Percentiles rank a stretch among this genome's conserved stretches.
phyloP scores from a whole-genome alignment of 352 stramenopile genomes.

The Phytophthora pisi region DNA sequence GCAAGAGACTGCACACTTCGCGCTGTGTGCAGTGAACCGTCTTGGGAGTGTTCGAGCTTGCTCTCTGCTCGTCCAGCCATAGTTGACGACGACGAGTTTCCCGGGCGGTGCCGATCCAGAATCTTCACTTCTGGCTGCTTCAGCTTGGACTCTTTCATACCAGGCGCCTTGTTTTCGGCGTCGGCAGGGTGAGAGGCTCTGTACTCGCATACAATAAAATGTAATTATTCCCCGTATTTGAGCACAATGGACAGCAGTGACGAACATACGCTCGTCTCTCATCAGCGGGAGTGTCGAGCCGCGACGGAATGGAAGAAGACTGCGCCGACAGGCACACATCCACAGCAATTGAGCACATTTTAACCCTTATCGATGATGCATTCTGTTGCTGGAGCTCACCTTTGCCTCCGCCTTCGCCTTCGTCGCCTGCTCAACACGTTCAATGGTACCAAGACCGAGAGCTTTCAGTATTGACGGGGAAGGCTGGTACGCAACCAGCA shows the following conservation, averaged over 20 bases:
- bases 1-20: conserved; percentile 82
- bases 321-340: not conserved
- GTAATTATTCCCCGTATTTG: not conserved
- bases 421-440: conserved; percentile 4
- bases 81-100: conserved; percentile 19
- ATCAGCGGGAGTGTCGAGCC: conserved; percentile 29
- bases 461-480: no score
- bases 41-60: conserved; percentile 36
- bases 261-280: conserved; percentile 42
- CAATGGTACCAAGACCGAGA: not conserved
- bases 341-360: not conserved
- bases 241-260: not conserved
- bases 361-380: not conserved
- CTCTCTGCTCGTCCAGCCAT: conserved; percentile 40
- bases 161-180: conserved; percentile 24
- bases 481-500: not conserved
- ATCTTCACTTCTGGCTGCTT: conserved; percentile 72
- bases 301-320: conserved; percentile 12
- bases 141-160: conserved; percentile 74
- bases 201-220: not conserved
- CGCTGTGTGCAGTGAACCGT: conserved; percentile 58
- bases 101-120: conserved; percentile 42
- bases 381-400: not conserved
- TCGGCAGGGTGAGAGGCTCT: conserved; percentile 29
- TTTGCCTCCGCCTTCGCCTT: conserved; percentile 31